phyloP scores from a whole-genome alignment of 108 stramenopile species.

The Craspedostauros australis region DNA sequence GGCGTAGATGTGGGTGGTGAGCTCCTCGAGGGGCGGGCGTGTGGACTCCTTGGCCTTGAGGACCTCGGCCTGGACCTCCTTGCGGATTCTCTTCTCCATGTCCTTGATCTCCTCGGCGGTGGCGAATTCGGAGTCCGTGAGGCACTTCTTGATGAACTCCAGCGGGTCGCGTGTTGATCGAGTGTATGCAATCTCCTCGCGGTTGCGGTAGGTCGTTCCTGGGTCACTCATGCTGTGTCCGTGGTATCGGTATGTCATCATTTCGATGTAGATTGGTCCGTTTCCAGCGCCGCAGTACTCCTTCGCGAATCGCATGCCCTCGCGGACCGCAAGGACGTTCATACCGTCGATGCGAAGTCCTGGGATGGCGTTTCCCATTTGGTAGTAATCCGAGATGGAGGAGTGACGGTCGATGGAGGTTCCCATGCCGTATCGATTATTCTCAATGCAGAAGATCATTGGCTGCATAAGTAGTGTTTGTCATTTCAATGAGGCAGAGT shows the following conservation, averaged over 20 bases:
- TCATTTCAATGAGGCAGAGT: neutral
- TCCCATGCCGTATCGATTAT: slow-evolving; percentile 99
- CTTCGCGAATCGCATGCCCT: slow-evolving; percentile 95
- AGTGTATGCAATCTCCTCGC: slow-evolving; percentile 97
- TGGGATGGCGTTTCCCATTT: slow-evolving; percentile 99
- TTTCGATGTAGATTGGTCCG: slow-evolving; percentile 98
- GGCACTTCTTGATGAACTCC: slow-evolving; percentile 93
- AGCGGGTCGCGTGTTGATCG: slow-evolving; percentile 95
- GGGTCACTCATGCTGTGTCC: slow-evolving; percentile 99
- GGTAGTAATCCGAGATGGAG: slow-evolving; percentile 95
- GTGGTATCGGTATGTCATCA: slow-evolving; percentile 99
- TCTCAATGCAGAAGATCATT: slow-evolving; percentile 99
- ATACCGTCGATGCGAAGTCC: slow-evolving; percentile 97
- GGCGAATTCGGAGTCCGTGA: slow-evolving; percentile 84
- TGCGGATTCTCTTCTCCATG: slow-evolving; percentile 93
- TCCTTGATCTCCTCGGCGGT: slow-evolving; percentile 94
- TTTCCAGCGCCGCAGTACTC: slow-evolving; percentile 91
- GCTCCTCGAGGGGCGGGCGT: slow-evolving; percentile 30
- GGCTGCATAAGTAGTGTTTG: too few relatives aligned
- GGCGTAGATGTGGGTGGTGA: slow-evolving; percentile 64
- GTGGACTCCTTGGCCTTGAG: slow-evolving; percentile 81
- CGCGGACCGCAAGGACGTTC: slow-evolving; percentile 96
- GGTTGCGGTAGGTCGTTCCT: slow-evolving; percentile 99
- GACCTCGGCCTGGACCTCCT: slow-evolving; percentile 86
- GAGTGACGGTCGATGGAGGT: slow-evolving; percentile 96